These are phyloP conservation scores for Nakaseomyces sp. DNA, from an alignment of 1,139 yeast species.

Conservation along the genomic window DNA sequence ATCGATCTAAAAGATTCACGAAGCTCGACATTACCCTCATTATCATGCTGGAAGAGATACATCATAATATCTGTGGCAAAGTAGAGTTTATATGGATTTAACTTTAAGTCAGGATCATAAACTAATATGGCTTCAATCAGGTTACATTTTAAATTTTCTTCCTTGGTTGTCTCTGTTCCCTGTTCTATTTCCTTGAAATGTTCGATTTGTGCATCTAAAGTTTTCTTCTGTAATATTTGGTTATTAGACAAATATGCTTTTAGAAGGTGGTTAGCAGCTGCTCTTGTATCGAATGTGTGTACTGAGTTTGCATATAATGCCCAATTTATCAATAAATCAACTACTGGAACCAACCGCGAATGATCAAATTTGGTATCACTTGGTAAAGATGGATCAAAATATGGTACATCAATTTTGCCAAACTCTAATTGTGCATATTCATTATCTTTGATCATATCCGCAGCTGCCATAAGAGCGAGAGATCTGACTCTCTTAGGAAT, in stretches of 20 bases:
- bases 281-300: conserved; percentile 72
- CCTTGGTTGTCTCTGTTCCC: neutral
- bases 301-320: conserved; percentile 68
- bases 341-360: conserved; percentile 44
- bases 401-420: conserved; percentile 82
- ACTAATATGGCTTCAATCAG: conserved; percentile 63
- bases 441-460: conserved; percentile 64
- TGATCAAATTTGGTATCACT: conserved; percentile 20
- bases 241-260: conserved; percentile 64
- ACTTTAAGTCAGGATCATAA: conserved; percentile 63
- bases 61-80: conserved; percentile 66
- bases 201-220: conserved; percentile 56
- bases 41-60: conserved; percentile 48
- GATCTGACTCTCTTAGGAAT: conserved; percentile 60
- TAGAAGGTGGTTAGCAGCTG: conserved; percentile 58
- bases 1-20: conserved; percentile 43
- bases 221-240: conserved; percentile 48
- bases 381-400: conserved; percentile 74
- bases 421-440: conserved; percentile 57
- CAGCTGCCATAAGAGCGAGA: conserved; percentile 61
- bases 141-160: conserved; percentile 32
- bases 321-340: conserved; percentile 75
- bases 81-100: conserved; percentile 86
- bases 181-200: conserved; percentile 4
- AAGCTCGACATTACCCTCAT: conserved; percentile 27